phyloP scores from a whole-genome alignment of 495 filamentous ascomycete genomes.

The Annulohypoxylon nitens region DNA sequence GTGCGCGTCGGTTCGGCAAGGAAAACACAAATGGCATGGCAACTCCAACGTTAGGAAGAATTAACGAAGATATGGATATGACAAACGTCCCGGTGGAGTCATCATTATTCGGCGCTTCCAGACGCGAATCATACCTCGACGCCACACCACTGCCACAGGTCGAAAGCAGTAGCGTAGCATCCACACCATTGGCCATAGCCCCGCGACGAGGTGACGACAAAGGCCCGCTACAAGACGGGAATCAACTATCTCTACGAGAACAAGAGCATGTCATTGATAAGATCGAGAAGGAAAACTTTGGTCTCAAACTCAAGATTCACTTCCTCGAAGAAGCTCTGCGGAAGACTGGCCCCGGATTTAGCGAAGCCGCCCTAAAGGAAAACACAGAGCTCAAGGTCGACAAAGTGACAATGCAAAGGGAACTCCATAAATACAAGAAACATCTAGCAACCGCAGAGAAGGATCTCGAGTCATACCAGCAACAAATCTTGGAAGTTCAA shows the following conservation, averaged over 20 bases:
- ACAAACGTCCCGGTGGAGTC: constrained; percentile 72
- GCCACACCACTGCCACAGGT: constrained; percentile 73
- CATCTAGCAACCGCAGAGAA: constrained; percentile 81
- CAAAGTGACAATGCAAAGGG: constrained; percentile 85
- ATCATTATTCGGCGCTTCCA: constrained; percentile 75
- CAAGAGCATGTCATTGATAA: constrained; percentile 96
- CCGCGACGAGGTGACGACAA: constrained; percentile 70
- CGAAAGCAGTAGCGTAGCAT: constrained; percentile 80
- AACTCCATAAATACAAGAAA: constrained; percentile 86
- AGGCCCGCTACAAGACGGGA: constrained; percentile 81
- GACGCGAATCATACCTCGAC: constrained; percentile 63
- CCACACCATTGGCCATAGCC: constrained; percentile 78
- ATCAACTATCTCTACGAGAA: constrained; percentile 88
- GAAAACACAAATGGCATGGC: constrained; percentile 63
- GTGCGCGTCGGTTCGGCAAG: constrained; percentile 70
- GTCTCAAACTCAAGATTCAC: constrained; percentile 83
- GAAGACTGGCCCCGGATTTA: constrained; percentile 88
- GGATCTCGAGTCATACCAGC: constrained; percentile 79
- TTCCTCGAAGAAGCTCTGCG: constrained; percentile 83
- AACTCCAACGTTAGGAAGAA: constrained; percentile 77
- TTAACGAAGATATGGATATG: constrained; percentile 76
- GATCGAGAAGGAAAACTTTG: constrained; percentile 93
- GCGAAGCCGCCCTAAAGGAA: constrained; percentile 87
- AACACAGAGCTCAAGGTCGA: constrained; percentile 96
- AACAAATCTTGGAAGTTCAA: constrained; percentile 81